Base-by-base conservation (phyloP, 768 basidiomycete genomes). In the Strobilomyces confusus region DNA sequence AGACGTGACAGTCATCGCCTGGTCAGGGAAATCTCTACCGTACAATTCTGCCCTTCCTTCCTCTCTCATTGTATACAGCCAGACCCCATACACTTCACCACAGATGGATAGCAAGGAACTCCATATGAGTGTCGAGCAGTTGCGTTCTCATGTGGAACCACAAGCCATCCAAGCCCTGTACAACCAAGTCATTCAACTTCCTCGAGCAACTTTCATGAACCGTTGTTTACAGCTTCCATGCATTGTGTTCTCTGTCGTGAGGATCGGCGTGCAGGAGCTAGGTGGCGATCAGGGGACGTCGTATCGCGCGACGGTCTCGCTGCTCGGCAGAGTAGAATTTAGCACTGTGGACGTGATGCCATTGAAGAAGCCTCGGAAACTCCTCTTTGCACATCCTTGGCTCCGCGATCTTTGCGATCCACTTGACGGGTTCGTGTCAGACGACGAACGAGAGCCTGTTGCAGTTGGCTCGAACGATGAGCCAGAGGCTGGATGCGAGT, bases 331-430 rank as follows among this genome's bases (percentile, higher is more conserved):
- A 8, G 38, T 40, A 8, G 38, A 40, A 20, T 40, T 40, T 19
- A 20, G 38, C 1, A 40, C 38, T 20, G 8, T 15, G 14, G 38
- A 40, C 2, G 19, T 9, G 11, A 11, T 40, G 5, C 9, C 20
- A 22, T 19, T 20, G 3, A 40, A 9, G 38, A 22, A 40, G 12
- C 38, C 38, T 3, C 20, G 20, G 9, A 40, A 40, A 5, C 38
- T 40, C 9, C 11, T 40, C 9, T 22, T 40, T 1, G 38, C 20
- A 13, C 26, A 55, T 17, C 59, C 57, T 0, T 58, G 59, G 57
- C 14, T 58, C 32, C 50, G 15, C n/a, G 54, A 54, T 42, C 37
- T 60, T 17, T 2, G 29, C 2, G 43, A 34, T 17, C 33, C 11
- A 2, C 29, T n/a, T 8, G 51, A 48, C 25, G 42, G 14, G 3